A percentile compares a stretch with the other conserved stretches of the same genome.
Conservation (phyloP, 2,329 filamentous ascomycete species). For the Alternaria postmessia region DNA sequence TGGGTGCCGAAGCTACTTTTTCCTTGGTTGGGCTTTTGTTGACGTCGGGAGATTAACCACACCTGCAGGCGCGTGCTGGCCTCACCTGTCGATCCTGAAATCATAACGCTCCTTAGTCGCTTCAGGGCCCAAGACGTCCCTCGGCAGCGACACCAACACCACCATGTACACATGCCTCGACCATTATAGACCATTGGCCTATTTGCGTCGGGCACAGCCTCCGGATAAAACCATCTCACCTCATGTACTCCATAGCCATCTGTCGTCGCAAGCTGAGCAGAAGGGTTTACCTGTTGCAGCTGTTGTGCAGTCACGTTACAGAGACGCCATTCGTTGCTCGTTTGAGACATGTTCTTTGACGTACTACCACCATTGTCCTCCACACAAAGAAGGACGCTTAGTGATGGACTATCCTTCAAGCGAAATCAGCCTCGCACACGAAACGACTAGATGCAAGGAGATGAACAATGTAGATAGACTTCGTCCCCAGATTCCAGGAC, state of each 20-base stretch:
- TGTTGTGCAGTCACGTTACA: slow-evolving; percentile 5
- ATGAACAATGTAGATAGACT: slow-evolving; percentile 4
- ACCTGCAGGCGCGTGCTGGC: background rate
- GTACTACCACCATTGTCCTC: background rate
- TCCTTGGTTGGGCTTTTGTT: background rate
- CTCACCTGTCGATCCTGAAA: slow-evolving; percentile 2
- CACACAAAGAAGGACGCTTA: background rate
- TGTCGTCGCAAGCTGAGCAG: background rate
- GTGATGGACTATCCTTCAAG: background rate
- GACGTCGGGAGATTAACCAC: slow-evolving; percentile 3
- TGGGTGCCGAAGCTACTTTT: background rate
- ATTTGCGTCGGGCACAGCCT: background rate
- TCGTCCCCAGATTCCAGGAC: slow-evolving; percentile 22
- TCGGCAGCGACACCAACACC: background rate
- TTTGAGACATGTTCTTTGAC: background rate
- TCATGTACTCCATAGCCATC: background rate
- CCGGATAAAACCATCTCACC: background rate
- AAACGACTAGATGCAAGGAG: slow-evolving; percentile 1
- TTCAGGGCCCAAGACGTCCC: background rate
- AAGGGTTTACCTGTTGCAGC: background rate
- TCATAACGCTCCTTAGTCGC: background rate
- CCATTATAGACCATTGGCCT: background rate
- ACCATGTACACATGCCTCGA: background rate
- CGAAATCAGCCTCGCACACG: slow-evolving; percentile 4
- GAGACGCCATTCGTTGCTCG: background rate